Percentiles rank a stretch among this genome's conserved stretches.
These are phyloP conservation scores for Aspergillus tubingensis DNA, from an alignment of 2,329 filamentous ascomycete genomes.

Conservation along the genomic window DNA sequence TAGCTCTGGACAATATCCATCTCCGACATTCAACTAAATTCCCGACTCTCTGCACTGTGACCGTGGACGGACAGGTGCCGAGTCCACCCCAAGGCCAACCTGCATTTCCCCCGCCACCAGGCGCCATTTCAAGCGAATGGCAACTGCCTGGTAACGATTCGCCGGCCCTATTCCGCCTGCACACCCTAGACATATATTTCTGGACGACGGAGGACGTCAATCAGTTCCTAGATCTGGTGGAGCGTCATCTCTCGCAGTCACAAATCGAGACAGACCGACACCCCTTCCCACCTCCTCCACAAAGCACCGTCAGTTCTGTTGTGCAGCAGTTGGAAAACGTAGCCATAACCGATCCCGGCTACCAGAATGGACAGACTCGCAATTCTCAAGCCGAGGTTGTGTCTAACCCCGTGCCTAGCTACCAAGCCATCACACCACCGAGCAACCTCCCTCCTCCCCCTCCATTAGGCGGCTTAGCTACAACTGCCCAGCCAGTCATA, in stretches of 20 bases:
- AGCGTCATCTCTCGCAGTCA: constrained; percentile 35
- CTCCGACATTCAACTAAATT: constrained; percentile 61
- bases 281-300: constrained; percentile 37
- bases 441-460: constrained; percentile 30
- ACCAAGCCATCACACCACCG: constrained; percentile 23
- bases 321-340: constrained; percentile 65
- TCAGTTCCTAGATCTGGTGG: constrained; percentile 53
- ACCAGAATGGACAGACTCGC: constrained; percentile 47
- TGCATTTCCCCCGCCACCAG: constrained; percentile 28
- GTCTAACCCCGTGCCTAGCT: constrained; percentile 17
- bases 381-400: constrained; percentile 38
- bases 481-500: constrained; percentile 18
- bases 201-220: constrained; percentile 63
- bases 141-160: constrained; percentile 57
- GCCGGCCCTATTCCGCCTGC: constrained; percentile 54
- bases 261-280: constrained; percentile 55
- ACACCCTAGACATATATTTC: constrained; percentile 65
- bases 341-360: constrained; percentile 57
- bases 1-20: constrained; percentile 55
- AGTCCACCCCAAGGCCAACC: constrained; percentile 24
- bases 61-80: constrained; percentile 48
- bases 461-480: constrained; percentile 23
- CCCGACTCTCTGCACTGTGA: constrained; percentile 60
- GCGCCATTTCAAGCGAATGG: constrained; percentile 53
- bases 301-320: constrained; percentile 56